phyloP scores from a whole-genome alignment of 2,329 filamentous ascomycete species.

The Fonsecaea erecta region DNA sequence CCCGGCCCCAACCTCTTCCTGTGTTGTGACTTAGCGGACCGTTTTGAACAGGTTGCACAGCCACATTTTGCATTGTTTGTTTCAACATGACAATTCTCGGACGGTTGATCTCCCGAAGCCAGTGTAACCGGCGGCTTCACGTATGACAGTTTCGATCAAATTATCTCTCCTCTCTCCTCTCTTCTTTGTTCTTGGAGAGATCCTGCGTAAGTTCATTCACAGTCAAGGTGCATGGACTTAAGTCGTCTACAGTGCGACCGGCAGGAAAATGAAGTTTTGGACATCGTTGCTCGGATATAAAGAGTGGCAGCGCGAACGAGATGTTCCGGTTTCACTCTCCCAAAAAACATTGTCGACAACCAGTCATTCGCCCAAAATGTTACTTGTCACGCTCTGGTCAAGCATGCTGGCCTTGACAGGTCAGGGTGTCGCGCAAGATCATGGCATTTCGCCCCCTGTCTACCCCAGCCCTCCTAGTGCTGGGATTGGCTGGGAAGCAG shows the following conservation, averaged over 20 bases:
- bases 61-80: neutral
- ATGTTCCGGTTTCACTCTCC: neutral
- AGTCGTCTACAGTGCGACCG: neutral
- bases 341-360: neutral
- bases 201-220: neutral
- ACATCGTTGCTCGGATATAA: conserved; percentile 2
- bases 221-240: neutral
- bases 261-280: conserved; percentile 10
- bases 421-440: conserved; percentile 23
- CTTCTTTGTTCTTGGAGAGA: neutral
- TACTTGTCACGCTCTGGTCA: conserved; percentile 12
- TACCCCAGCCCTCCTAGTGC: conserved; percentile 33
- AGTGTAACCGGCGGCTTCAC: neutral
- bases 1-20: neutral
- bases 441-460: conserved; percentile 27
- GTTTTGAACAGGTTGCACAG: neutral
- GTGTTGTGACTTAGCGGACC: neutral
- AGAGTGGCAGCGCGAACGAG: neutral
- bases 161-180: neutral
- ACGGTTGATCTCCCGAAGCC: conserved; percentile 6
- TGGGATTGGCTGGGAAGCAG: conserved; percentile 45
- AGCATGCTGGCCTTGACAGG: conserved; percentile 14
- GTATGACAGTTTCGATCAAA: neutral
- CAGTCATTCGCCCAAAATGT: conserved; percentile 13
- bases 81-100: conserved; percentile 2